Conservation (phyloP, 306 rosid species). For the Citrullus colocynthis region DNA sequence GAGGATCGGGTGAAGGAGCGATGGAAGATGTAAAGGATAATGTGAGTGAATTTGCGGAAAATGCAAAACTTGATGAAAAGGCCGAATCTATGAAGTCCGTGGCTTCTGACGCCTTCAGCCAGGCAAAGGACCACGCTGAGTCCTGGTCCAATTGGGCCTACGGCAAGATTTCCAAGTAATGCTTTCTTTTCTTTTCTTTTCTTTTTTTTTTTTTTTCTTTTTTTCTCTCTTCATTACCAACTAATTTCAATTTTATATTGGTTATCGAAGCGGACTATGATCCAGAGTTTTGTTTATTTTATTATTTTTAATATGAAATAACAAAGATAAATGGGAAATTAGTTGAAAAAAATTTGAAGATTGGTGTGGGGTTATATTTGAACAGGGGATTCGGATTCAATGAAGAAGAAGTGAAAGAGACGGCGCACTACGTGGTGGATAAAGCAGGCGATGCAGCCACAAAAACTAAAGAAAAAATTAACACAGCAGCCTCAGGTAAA, state of each 20-base stretch:
- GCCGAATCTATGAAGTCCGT: neutral
- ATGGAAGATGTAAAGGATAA: neutral
- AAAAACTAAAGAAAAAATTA: constrained; percentile 20
- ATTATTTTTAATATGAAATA: no score
- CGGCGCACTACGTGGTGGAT: constrained; percentile 9
- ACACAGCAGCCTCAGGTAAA: constrained; percentile 36
- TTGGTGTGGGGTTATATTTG: neutral
- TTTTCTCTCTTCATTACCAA: no score
- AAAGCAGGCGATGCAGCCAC: constrained; percentile 34
- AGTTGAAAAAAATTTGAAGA: no score
- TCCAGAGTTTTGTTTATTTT: no score
- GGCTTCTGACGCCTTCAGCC: neutral
- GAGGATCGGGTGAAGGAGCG: constrained; percentile 13
- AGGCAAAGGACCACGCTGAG: constrained; percentile 7
- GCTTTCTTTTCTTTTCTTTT: neutral
- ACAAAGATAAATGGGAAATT: no score
- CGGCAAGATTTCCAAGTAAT: constrained; percentile 24
- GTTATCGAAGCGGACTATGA: no score
- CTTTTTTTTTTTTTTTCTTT: no score
- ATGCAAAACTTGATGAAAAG: neutral
- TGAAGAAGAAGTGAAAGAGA: neutral
- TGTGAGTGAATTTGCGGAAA: neutral
- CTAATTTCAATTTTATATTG: no score
- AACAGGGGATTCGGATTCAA: neutral
- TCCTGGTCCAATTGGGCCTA: constrained; percentile 22